Conservation (phyloP, 345 rosid species). For the Bruguiera parviflora region DNA sequence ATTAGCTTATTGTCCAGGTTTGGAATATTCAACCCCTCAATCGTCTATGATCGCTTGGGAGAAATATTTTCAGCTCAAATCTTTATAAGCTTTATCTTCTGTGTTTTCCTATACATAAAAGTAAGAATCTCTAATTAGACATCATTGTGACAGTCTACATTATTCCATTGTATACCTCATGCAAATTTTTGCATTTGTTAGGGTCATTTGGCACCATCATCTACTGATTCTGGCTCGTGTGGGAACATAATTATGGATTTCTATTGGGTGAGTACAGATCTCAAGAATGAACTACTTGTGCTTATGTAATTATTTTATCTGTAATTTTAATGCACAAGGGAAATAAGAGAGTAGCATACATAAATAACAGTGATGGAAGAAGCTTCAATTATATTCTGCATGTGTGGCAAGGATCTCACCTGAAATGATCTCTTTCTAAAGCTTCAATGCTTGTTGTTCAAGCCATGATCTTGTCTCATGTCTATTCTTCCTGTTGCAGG, state of each 20-base stretch:
- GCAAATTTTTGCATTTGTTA: constrained; percentile 29
- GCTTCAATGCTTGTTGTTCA: neutral
- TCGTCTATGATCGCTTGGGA: constrained; percentile 94
- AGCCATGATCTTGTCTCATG: constrained; percentile 17
- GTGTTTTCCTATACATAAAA: constrained; percentile 79
- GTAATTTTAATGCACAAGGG: neutral
- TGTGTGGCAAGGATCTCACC: neutral
- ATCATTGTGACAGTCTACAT: constrained; percentile 9
- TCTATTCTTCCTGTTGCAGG: constrained; percentile 48
- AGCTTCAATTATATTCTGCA: neutral
- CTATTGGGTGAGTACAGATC: constrained; percentile 74
- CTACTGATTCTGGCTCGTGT: constrained; percentile 88
- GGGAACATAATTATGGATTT: constrained; percentile 90
- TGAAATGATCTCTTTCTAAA: neutral
- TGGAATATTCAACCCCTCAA: constrained; percentile 78
- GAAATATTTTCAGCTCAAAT: constrained; percentile 90
- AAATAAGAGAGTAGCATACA: neutral
- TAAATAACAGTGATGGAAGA: neutral
- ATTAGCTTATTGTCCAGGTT: constrained; percentile 53
- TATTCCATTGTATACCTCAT: constrained; percentile 23
- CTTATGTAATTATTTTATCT: neutral
- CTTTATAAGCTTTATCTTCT: constrained; percentile 86
- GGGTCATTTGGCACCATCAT: constrained; percentile 95
- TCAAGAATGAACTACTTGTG: neutral
- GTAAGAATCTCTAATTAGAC: constrained; percentile 42